phyloP scores from a whole-genome alignment of 2,329 filamentous ascomycete genomes.

The Penicillium psychrosexuale region DNA sequence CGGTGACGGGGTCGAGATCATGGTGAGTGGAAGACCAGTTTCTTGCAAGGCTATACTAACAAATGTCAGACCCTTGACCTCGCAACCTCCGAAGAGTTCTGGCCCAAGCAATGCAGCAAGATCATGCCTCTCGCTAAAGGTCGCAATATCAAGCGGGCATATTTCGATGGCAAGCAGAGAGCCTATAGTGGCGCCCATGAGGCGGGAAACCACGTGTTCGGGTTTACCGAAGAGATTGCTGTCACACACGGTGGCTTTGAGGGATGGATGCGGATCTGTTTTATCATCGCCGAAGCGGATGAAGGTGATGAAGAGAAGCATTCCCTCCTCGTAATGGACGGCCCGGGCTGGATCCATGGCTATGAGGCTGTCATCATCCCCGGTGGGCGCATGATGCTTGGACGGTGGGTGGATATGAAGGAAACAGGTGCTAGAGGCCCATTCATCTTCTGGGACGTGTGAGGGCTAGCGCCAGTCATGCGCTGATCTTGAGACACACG shows the following conservation, averaged over 20 bases:
- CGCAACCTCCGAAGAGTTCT: conserved; percentile 19
- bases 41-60: not conserved
- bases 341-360: conserved; percentile 37
- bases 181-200: conserved; percentile 9
- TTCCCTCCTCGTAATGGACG: conserved; percentile 12
- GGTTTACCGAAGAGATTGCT: conserved; percentile 35
- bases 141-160: conserved; percentile 8
- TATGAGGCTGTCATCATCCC: conserved; percentile 51
- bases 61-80: conserved; percentile 22
- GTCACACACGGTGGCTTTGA: conserved; percentile 27
- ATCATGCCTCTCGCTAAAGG: conserved; percentile 18
- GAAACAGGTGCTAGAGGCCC: conserved; percentile 22
- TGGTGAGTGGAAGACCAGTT: conserved; percentile 29
- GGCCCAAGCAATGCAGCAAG: conserved; percentile 27
- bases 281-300: conserved; percentile 31
- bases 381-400: conserved; percentile 48
- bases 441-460: conserved; percentile 35
- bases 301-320: not conserved
- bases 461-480: conserved; percentile 33
- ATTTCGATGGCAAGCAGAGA: conserved; percentile 28
- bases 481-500: conserved; percentile 27
- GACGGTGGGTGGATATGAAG: conserved; percentile 44
- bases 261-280: conserved; percentile 40
- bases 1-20: conserved; percentile 18
- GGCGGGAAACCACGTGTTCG: conserved; percentile 26